phyloP scores from a whole-genome alignment of 2,329 filamentous ascomycete genomes.

The Fusarium albosuccineum region DNA sequence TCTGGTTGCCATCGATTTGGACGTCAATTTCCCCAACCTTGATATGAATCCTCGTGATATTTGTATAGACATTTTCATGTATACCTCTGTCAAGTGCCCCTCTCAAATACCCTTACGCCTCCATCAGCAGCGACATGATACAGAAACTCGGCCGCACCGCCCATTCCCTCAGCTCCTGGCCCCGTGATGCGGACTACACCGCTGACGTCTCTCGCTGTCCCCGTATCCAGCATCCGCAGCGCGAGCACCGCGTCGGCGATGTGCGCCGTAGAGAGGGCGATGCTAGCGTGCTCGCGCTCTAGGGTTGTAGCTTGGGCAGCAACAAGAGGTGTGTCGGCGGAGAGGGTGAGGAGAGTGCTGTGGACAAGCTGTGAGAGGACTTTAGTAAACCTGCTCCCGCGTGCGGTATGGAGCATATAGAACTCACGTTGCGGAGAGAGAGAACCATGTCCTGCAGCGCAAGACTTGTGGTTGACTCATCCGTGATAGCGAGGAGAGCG shows the following conservation, averaged over 20 bases:
- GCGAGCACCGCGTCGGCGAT: slow-evolving; percentile 78
- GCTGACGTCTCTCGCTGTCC: slow-evolving; percentile 90
- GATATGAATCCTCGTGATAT: too few species aligned
- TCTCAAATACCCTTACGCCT: slow-evolving; percentile 84
- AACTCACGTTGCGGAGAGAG: slow-evolving; percentile 72
- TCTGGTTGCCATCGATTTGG: not conserved
- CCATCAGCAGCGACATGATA: slow-evolving; percentile 87
- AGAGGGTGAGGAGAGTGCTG: slow-evolving; percentile 74
- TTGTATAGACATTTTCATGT: too few species aligned
- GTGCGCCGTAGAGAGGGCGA: slow-evolving; percentile 80
- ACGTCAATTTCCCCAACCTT: too few species aligned
- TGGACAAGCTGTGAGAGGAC: slow-evolving; percentile 66
- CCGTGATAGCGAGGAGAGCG: slow-evolving; percentile 71
- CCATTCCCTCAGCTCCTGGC: slow-evolving; percentile 44
- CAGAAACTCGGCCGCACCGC: slow-evolving; percentile 77
- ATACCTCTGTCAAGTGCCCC: slow-evolving; percentile 63
- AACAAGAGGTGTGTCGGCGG: slow-evolving; percentile 81
- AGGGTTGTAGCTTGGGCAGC: slow-evolving; percentile 71
- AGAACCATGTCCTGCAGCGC: slow-evolving; percentile 69
- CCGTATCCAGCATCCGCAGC: slow-evolving; percentile 83
- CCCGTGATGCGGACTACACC: slow-evolving; percentile 84
- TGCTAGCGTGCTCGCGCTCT: slow-evolving; percentile 78
- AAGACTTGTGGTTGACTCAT: slow-evolving; percentile 57
- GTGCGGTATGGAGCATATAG: not conserved
- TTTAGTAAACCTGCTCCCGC: not conserved